Evolutionary conservation across 2,329 filamentous ascomycete species (phyloP), one percentile per base, ranked within the genome.

Genomic region (Colletotrichum brevisporum): DNA sequence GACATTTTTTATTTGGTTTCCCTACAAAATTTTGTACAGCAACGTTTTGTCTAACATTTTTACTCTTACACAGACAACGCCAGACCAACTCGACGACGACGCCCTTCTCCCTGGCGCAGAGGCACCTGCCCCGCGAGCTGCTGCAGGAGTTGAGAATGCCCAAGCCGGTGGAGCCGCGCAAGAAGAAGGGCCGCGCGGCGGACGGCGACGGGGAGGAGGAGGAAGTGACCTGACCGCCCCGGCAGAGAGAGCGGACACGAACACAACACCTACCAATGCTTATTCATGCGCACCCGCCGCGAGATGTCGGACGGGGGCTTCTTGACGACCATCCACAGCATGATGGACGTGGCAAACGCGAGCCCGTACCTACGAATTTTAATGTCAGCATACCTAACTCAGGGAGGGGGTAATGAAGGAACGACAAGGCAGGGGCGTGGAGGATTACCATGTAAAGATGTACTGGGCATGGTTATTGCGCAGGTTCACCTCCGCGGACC

Each of bases 401-500:
- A 53, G 10, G 21, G 43, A 24, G 45, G 26, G 24, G 6, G 45
- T 21, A 41, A 50, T 6, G 48, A 39, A 43, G 43, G 51, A 50
- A 55, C 10, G 47, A 41, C 15, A 21, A 52, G 45, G 54, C 2
- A 2, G 10, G 31, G 31, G 27, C 3, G 31, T 36, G 31, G 15
- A 13, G 5, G 18, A 26, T 21, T 67, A 98, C 96, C 96, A 99
- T 73, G 96, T 99, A 80, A 98, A 96, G 74, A 99, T 99, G 81
- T 99, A 99, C 85, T 98, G 96, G 72, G 94, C 91, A 81, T 99
- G 96, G 82, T 97, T 98, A 79, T 99, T 99, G 79, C 94, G 89
- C 77, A 99, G 84, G 78, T 97, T 97, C 70, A 99, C 95, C 82
- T 97, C 94, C 5, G 96, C 89, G 6, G 94, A 84, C 77, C 95